phyloP scores from a whole-genome alignment of 129 eudicot species.

The Scalesia atractyloides region DNA sequence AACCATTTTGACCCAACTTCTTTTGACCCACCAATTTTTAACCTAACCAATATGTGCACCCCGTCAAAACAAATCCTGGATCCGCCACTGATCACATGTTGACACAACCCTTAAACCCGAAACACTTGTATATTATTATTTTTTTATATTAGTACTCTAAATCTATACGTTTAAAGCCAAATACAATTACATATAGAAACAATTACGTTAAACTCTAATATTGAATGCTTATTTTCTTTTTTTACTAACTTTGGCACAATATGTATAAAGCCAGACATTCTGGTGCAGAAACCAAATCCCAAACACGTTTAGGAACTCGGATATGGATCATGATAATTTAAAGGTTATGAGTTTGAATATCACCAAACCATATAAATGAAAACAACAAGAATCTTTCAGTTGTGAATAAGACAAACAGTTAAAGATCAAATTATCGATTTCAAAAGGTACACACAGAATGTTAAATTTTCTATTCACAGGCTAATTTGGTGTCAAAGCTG shows the following conservation, averaged over 20 bases:
- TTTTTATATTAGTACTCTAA: no score
- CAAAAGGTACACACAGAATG: constrained; percentile 31
- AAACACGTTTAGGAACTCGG: background rate
- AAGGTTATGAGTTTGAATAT: constrained; percentile 2
- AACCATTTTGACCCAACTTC: no score
- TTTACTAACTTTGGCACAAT: background rate
- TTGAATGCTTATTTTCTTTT: background rate
- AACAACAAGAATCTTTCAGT: background rate
- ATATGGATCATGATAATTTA: background rate
- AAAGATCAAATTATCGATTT: constrained; percentile 18
- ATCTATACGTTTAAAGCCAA: no score
- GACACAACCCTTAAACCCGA: no score
- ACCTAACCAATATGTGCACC: no score
- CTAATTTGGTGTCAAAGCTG: constrained; percentile 83
- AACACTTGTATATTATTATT: no score
- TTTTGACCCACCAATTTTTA: no score
- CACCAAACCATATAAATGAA: background rate
- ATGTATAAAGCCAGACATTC: background rate
- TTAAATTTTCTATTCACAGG: constrained; percentile 59
- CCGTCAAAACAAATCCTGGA: no score
- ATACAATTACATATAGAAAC: no score
- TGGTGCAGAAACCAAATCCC: background rate
- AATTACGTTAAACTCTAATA: no score
- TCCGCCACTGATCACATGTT: no score
- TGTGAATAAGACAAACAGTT: constrained; percentile 29